These are phyloP conservation scores for Trapa bicornis DNA, from an alignment of 345 rosid genomes.

Conservation along the genomic window DNA sequence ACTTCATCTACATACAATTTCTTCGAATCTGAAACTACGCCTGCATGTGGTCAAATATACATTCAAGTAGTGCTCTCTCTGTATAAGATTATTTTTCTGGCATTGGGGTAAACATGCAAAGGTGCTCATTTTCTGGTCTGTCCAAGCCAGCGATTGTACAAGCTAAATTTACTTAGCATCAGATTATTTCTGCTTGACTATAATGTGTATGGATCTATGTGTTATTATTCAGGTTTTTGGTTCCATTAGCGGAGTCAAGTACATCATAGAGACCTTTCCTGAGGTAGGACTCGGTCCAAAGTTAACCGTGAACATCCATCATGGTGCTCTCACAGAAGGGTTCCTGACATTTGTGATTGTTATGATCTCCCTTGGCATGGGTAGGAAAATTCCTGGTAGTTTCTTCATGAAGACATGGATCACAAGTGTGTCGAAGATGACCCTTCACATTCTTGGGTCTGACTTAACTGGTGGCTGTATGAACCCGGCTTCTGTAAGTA, in stretches of 20 bases:
- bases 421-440: conserved; percentile 60
- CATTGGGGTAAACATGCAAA: too few relatives aligned
- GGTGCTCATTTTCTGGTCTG: too few relatives aligned
- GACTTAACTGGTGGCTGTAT: conserved; percentile 88
- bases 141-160: too few relatives aligned
- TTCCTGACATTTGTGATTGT: conserved; percentile 57
- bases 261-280: conserved; percentile 44
- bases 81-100: too few relatives aligned
- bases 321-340: conserved; percentile 86
- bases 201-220: too few relatives aligned
- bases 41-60: too few relatives aligned
- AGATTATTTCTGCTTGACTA: too few relatives aligned
- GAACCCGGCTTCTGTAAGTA: conserved; percentile 91
- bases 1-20: neutral
- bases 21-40: neutral
- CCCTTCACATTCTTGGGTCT: conserved; percentile 87
- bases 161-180: too few relatives aligned
- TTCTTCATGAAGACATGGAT: conserved; percentile 90
- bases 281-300: conserved; percentile 62
- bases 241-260: conserved; percentile 62
- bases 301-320: conserved; percentile 54
- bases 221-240: conserved; percentile 47
- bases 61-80: neutral
- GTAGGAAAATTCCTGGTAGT: conserved; percentile 63
- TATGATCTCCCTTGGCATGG: conserved; percentile 47